Evolutionary conservation across 176 grass and related monocot genomes (phyloP).

Genomic region (Phoenix roebelenii): DNA sequence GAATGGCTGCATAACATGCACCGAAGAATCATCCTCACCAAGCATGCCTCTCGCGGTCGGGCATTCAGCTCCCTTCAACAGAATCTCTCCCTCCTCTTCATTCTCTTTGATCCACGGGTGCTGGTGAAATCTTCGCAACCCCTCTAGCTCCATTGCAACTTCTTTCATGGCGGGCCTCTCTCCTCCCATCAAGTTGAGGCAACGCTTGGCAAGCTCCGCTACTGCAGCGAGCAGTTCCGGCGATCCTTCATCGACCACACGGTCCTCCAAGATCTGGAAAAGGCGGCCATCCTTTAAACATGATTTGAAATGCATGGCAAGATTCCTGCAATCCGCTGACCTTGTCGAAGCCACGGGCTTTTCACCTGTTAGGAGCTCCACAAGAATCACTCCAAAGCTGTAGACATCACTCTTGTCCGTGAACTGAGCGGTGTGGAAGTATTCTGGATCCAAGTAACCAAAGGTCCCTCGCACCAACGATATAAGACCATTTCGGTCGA

Average conservation of each 20-base stretch:
- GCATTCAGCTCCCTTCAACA: no score
- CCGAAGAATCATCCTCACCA: no score
- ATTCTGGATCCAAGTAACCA: constrained; percentile 55
- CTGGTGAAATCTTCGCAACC: neutral
- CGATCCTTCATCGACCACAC: constrained; percentile 11
- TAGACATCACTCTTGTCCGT: constrained; percentile 47
- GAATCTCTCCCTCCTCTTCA: no score
- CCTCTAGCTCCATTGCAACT: constrained; percentile 25
- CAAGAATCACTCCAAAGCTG: constrained; percentile 36
- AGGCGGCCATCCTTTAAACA: constrained; percentile 3
- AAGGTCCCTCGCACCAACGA: constrained; percentile 32
- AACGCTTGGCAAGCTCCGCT: constrained; percentile 12
- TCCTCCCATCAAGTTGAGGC: constrained; percentile 22
- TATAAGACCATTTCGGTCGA: constrained; percentile 22
- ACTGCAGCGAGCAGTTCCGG: constrained; percentile 6
- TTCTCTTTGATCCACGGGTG: no score
- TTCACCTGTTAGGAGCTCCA: constrained; percentile 41
- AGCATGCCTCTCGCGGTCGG: no score
- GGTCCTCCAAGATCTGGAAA: constrained; percentile 20
- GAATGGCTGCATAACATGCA: no score
- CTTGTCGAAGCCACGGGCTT: constrained; percentile 23
- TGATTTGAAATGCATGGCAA: constrained; percentile 16
- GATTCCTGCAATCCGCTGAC: constrained; percentile 15
- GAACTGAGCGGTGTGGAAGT: constrained; percentile 28
- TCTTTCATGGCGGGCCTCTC: constrained; percentile 39